phyloP scores from a whole-genome alignment of 257 asterid species.

The Nicotiana undulata region DNA sequence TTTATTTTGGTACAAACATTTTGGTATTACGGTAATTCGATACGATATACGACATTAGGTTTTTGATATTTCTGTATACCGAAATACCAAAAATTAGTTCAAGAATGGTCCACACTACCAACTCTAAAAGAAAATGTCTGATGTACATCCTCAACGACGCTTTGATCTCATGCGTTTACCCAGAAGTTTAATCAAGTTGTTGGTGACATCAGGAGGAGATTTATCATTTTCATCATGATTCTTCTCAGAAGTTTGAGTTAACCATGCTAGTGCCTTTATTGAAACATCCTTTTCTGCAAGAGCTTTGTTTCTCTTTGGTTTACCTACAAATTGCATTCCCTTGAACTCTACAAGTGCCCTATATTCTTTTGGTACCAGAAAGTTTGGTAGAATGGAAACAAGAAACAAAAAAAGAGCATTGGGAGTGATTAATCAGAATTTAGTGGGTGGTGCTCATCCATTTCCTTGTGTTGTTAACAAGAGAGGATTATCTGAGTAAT shows the following conservation, averaged over 20 bases:
- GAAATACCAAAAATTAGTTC: too few relatives aligned
- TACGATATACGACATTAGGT: too few relatives aligned
- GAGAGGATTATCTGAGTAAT: slow-evolving; percentile 63
- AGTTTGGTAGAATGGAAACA: slow-evolving; percentile 49
- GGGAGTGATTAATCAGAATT: slow-evolving; percentile 52
- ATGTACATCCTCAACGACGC: slow-evolving; percentile 27
- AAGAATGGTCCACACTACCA: not conserved
- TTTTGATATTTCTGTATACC: too few relatives aligned
- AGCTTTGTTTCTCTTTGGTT: slow-evolving; percentile 72
- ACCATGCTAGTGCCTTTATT: slow-evolving; percentile 87
- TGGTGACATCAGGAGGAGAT: slow-evolving; percentile 70
- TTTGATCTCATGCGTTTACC: slow-evolving; percentile 64
- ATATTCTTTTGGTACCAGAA: slow-evolving; percentile 66
- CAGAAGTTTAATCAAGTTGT: slow-evolving; percentile 85
- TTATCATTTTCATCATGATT: slow-evolving; percentile 41
- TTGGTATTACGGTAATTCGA: too few relatives aligned
- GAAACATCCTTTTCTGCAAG: slow-evolving; percentile 97
- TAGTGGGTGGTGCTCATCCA: slow-evolving; percentile 27
- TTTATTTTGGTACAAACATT: too few relatives aligned
- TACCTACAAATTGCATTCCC: slow-evolving; percentile 98
- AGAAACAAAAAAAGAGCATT: slow-evolving; percentile 57
- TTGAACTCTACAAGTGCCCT: slow-evolving; percentile 88
- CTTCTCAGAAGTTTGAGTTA: slow-evolving; percentile 74
- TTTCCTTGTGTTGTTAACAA: slow-evolving; percentile 44
- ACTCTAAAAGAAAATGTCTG: not conserved